These are phyloP conservation scores for Cystobasidiaceae sp. DNA, from an alignment of 1,284 basidiomycete species.

Conservation along the genomic window DNA sequence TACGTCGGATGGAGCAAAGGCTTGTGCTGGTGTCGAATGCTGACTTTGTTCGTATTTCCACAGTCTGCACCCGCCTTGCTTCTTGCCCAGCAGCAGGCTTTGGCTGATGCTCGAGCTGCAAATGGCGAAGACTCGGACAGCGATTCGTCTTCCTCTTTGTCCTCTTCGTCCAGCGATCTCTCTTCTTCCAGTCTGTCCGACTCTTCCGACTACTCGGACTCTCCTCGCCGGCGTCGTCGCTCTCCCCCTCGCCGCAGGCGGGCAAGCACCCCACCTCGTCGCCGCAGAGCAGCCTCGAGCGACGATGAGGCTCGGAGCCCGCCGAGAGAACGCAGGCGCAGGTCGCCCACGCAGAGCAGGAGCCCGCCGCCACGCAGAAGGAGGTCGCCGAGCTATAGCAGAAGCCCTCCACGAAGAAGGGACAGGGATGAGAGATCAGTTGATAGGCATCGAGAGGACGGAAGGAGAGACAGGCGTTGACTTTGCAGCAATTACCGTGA, in stretches of 20 bases:
- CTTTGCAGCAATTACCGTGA: background rate
- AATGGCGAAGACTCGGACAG: conserved; percentile 10
- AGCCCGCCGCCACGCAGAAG: conserved; percentile 1
- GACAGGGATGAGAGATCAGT: conserved; percentile 10
- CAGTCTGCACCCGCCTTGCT: conserved; percentile 28
- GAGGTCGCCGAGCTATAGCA: too few species aligned
- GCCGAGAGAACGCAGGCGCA: background rate
- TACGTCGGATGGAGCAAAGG: background rate
- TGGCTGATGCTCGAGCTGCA: conserved; percentile 25
- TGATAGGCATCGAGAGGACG: too few species aligned
- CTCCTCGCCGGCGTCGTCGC: background rate
- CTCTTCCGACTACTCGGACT: conserved; percentile 9
- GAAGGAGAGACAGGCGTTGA: background rate
- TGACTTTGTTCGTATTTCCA: background rate
- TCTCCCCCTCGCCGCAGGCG: background rate
- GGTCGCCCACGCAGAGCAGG: conserved; percentile 2
- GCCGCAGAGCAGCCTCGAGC: background rate
- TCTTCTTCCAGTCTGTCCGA: background rate
- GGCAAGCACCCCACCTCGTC: conserved; percentile 8
- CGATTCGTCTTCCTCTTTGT: conserved; percentile 26
- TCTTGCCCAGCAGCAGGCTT: conserved; percentile 26
- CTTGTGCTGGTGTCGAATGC: background rate
- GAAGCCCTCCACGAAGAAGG: too few species aligned
- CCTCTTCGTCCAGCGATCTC: conserved; percentile 21
- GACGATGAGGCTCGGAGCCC: conserved; percentile 4